Percentiles rank a stretch among this genome's conserved stretches.
Evolutionary conservation across 2,329 filamentous ascomycete species (phyloP).

Genomic region (Fusarium continuum): DNA sequence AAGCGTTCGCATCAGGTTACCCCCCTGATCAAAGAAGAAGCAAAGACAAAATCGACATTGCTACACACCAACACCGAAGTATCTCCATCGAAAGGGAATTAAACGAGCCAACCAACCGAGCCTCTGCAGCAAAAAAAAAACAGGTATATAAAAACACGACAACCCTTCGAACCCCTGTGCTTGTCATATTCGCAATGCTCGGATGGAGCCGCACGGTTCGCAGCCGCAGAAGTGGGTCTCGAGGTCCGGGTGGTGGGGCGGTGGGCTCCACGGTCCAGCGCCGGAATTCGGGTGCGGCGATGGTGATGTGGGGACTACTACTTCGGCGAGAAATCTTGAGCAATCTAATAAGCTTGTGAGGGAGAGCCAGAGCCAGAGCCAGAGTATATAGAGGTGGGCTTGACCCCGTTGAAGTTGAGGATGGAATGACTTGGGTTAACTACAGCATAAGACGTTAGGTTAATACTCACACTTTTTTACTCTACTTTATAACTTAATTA

Average conservation of each 20-base stretch:
- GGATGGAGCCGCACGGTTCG: conserved; percentile 36
- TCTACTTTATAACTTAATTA: neutral
- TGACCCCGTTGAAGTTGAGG: neutral
- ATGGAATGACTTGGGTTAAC: neutral
- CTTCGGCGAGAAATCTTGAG: neutral
- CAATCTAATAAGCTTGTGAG: no score
- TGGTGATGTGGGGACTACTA: neutral
- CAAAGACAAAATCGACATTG: conserved; percentile 18
- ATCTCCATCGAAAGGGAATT: conserved; percentile 29
- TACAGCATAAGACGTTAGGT: conserved; percentile 23
- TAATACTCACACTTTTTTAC: conserved; percentile 6
- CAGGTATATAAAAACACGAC: neutral
- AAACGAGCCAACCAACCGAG: neutral
- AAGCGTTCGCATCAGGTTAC: conserved; percentile 7
- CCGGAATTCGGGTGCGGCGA: conserved; percentile 29
- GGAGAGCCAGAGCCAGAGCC: neutral
- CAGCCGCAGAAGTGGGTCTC: conserved; percentile 10
- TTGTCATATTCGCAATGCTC: conserved; percentile 6
- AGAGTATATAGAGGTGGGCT: conserved; percentile 34
- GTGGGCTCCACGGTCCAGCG: conserved; percentile 26
- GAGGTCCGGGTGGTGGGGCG: conserved; percentile 1
- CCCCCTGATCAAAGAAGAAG: conserved; percentile 11
- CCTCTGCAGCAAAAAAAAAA: neutral
- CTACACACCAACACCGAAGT: conserved; percentile 36
- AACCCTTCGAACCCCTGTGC: conserved; percentile 5